Conservation (phyloP, 768 basidiomycete species). For the Leucosporidium scottii region DNA sequence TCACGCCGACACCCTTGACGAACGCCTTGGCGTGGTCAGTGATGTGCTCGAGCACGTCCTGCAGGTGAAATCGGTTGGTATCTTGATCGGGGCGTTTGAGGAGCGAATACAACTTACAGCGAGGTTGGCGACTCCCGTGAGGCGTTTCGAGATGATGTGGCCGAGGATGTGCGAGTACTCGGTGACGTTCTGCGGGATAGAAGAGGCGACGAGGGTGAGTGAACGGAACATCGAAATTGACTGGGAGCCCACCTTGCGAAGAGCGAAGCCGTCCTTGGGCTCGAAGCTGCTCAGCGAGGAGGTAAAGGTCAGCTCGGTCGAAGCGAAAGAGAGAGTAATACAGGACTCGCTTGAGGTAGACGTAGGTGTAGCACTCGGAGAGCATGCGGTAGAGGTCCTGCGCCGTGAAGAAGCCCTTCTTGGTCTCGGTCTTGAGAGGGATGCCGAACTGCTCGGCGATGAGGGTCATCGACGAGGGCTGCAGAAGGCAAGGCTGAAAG, state of each 20-base stretch:
- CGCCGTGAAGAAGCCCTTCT: slow-evolving; percentile 14
- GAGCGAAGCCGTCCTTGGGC: not conserved
- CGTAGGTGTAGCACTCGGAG: slow-evolving; percentile 10
- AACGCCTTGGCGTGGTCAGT: too few species aligned
- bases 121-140: too few species aligned
- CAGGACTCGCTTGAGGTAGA: slow-evolving; percentile 11
- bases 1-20: too few species aligned
- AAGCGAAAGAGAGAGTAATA: not conserved
- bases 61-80: too few species aligned
- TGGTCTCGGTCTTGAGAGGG: slow-evolving; percentile 18
- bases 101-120: too few species aligned
- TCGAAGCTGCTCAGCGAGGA: not conserved
- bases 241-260: not conserved
- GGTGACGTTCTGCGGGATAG: not conserved
- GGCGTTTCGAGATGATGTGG: too few species aligned
- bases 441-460: slow-evolving; percentile 10
- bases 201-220: not conserved
- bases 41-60: too few species aligned
- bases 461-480: slow-evolving; percentile 46
- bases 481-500: not conserved
- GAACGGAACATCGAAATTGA: not conserved
- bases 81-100: too few species aligned
- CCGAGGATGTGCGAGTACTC: not conserved
- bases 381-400: slow-evolving; percentile 18
- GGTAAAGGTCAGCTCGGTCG: not conserved